Conservation (phyloP, 306 rosid species). For the Lablab purpureus region DNA sequence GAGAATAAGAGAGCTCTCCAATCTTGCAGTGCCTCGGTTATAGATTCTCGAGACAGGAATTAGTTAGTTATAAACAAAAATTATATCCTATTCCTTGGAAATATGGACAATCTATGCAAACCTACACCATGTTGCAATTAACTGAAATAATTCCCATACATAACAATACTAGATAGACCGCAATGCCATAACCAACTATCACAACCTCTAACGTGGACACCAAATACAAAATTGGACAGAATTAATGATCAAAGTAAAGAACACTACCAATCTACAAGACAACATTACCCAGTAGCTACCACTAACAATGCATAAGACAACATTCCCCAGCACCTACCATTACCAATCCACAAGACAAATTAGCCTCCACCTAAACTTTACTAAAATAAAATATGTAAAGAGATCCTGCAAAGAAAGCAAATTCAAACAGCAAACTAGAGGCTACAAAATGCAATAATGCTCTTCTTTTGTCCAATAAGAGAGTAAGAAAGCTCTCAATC, state of each 20-base stretch:
- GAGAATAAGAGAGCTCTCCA: not conserved
- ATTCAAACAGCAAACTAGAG: not conserved
- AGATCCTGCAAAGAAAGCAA: not conserved
- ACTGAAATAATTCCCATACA: not conserved
- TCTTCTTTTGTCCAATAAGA: not conserved
- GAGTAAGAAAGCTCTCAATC: constrained; percentile 1
- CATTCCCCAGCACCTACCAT: too few relatives aligned
- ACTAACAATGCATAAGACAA: too few relatives aligned
- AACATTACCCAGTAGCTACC: too few relatives aligned
- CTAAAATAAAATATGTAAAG: too few relatives aligned
- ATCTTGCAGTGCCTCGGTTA: not conserved
- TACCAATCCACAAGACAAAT: too few relatives aligned
- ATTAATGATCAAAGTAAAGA: not conserved
- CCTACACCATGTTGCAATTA: not conserved
- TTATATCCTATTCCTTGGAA: not conserved
- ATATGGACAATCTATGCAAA: too few relatives aligned
- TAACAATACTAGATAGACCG: not conserved
- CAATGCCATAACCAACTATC: not conserved
- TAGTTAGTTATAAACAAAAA: not conserved
- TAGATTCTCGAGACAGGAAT: not conserved
- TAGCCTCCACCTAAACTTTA: too few relatives aligned
- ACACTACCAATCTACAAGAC: too few relatives aligned
- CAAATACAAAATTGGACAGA: not conserved
- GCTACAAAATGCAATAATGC: not conserved
- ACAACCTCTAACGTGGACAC: not conserved